Evolutionary conservation across 257 asterid species (phyloP).

Genomic region (Solanum pinnatisectum): DNA sequence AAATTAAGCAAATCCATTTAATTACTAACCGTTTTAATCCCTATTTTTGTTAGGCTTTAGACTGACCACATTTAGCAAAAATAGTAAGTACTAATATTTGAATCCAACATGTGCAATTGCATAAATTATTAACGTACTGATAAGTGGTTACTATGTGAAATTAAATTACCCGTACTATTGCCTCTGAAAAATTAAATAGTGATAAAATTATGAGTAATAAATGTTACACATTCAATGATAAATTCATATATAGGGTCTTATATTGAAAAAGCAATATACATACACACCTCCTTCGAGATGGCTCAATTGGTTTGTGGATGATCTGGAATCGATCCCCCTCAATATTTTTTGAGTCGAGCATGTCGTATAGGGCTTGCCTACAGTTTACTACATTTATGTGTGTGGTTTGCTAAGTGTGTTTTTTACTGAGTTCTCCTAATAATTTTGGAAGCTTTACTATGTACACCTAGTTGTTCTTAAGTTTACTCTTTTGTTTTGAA

Average conservation of each 20-base stretch:
- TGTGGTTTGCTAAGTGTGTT: not conserved
- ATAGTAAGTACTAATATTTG: not conserved
- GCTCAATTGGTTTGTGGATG: not conserved
- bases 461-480: not conserved
- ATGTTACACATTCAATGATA: not conserved
- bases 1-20: not conserved
- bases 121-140: not conserved
- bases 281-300: too few species aligned
- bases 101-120: not conserved
- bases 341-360: not conserved
- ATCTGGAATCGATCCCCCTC: not conserved
- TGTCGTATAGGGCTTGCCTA: not conserved
- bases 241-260: not conserved
- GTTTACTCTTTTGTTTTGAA: not conserved
- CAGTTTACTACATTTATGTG: too few species aligned
- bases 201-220: not conserved
- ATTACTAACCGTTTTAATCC: not conserved
- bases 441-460: not conserved
- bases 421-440: not conserved
- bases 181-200: not conserved
- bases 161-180: not conserved
- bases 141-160: not conserved
- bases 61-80: not conserved
- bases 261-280: not conserved
- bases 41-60: not conserved